Base-by-base conservation (phyloP, 371 early-diverging fungal genomes). In the Coemansia sp. region DNA sequence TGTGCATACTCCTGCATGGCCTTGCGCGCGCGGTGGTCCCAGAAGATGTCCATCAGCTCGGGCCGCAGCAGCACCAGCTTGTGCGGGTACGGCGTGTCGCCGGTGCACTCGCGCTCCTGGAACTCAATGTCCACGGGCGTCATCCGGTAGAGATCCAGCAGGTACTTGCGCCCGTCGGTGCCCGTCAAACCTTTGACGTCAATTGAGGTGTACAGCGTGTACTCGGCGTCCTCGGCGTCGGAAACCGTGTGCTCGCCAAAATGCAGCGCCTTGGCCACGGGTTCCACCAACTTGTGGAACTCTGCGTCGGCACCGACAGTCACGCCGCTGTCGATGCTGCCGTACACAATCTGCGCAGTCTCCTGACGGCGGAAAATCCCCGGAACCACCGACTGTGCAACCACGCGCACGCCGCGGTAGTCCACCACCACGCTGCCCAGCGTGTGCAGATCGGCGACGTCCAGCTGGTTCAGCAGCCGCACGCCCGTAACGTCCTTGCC, bases 401-500 rank as follows among this genome's bases (percentile, higher is more conserved):
- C 88, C 31, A 95, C 82, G 57, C 97, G 90, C 12, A 82, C 80
- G 40, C 97, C 97, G 75, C 88, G 89, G 80, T 92, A 95, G 62
- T 97, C 97, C 26, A 96, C 87, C 41, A 95, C 85, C 16, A 90
- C 91, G 49, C 93, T 94, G 45, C 91, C 95, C 61, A 95, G 77
- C 0, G 94, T 93, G 76, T 89, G 86, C 20, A 94, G 66, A 4
- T 88, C 92, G 7, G 88, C 86, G 26, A 85, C 63, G 66, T 93
- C 92, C 35, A 90, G 77, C 39, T 87, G 84, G 77, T 88, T 88
- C 42, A 96, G 72, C 31, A 87, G 77, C 52, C 86, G 83, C 55
- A 94, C 90, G 64, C 97, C 95, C 58, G 93, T 90, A 50, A 97
- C 78, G 74, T 97, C 97, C 78, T 97, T 97, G 47, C 91, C 88